Conservation (phyloP, 768 basidiomycete genomes). For the Pleurotus tuoliensis region DNA sequence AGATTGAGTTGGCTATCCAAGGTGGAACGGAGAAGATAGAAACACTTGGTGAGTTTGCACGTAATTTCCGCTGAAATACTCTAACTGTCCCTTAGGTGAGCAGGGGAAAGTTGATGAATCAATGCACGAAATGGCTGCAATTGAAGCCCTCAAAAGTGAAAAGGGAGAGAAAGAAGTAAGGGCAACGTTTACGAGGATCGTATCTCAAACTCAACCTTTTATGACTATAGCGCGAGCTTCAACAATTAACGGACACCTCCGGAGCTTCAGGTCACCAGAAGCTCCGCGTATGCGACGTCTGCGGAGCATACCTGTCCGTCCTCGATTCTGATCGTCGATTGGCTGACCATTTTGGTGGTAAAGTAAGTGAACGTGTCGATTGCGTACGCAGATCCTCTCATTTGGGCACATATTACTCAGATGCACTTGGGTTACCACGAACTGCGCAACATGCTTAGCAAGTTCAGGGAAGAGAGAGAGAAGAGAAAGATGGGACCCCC, state of each 20-base stretch:
- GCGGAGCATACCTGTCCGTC: constrained; percentile 98
- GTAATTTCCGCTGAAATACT: constrained; percentile 11
- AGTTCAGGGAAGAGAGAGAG: constrained; percentile 89
- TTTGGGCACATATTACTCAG: constrained; percentile 37
- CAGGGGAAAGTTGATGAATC: constrained; percentile 99
- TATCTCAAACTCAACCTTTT: neutral
- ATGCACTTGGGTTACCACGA: constrained; percentile 99
- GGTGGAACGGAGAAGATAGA: constrained; percentile 99
- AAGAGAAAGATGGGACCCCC: constrained; percentile 64
- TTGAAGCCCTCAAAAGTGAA: constrained; percentile 95
- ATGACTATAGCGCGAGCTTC: constrained; percentile 72
- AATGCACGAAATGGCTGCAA: constrained; percentile 95
- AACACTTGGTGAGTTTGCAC: constrained; percentile 58
- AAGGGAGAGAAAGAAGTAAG: constrained; percentile 92
- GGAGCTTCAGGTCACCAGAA: constrained; percentile 99
- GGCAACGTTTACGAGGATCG: neutral
- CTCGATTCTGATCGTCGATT: constrained; percentile 97
- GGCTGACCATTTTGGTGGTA: constrained; percentile 99
- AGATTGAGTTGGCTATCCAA: constrained; percentile 98
- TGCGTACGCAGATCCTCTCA: neutral
- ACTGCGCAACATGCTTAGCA: constrained; percentile 86
- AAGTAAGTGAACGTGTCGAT: constrained; percentile 52
- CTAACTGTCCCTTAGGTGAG: constrained; percentile 58
- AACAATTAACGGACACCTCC: constrained; percentile 94
- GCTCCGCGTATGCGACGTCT: constrained; percentile 98